Base-by-base conservation (phyloP, 2,329 filamentous ascomycete species). In the Trichoderma sp. region DNA sequence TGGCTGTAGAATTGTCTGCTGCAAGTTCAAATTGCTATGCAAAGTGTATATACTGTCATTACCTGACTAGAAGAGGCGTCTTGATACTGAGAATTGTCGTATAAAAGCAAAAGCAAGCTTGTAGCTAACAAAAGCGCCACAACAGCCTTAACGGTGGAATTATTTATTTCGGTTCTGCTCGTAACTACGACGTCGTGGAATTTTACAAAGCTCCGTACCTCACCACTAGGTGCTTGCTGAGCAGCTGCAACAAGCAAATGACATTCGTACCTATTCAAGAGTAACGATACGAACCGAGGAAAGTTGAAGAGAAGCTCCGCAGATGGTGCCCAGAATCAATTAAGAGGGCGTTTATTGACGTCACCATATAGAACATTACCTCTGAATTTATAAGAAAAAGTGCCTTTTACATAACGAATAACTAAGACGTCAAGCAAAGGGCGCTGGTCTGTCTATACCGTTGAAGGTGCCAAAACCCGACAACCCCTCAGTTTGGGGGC, bases 381-480 rank as follows among this genome's bases (percentile, higher is more conserved):
- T 36, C 23, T 30, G 3, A 34, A 12, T 13, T 4, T 12, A 4
- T 13, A 3, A 66, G 11, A 4, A 28, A 17, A 58, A 20, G 20
- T 6, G 12, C 3, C 32, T 30, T 7, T 57, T 6, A 43, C 11
- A 34, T 32, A 20, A 68, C 20, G 12, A 58, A 43, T 28, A 8
- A 28, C 20, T 15, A 20, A 43, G 15, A 57, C n/a, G 15, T 26
- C 9, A 28, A 15, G 3, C 11, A 30, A 47, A 12, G 30, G 36
- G 28, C 34, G 65, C 34, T 26, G 28, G 39, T 32, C 23, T 11
- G 26, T 32, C 12, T 47, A 68, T 34, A 1, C 55, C 55, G 36
- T 59, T 59, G 20, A 30, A 59, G 65, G 58, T 68, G 65, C 5
- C 36, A 59, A 47, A 59, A 23, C 36, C 65, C 65, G 53, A 68